Percentiles rank a stretch among this genome's conserved stretches.
Conservation (phyloP, 805 yeast species). For the Candida xyloterini region DNA sequence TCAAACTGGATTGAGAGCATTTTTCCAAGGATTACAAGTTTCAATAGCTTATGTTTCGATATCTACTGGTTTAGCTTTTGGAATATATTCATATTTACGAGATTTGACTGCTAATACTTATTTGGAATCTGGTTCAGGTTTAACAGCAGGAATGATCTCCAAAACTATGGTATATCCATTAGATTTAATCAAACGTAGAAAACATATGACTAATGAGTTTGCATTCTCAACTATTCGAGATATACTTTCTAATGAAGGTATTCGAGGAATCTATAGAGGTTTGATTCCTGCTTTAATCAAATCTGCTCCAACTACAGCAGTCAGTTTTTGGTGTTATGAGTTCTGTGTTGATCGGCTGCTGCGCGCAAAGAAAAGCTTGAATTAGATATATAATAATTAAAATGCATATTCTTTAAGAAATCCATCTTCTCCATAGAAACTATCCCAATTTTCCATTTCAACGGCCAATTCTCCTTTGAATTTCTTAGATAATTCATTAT, state of each 20-base stretch:
- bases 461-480: slow-evolving; percentile 73
- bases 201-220: slow-evolving; percentile 50
- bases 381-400: slow-evolving; percentile 2
- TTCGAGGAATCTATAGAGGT: slow-evolving; percentile 71
- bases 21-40: slow-evolving; percentile 48
- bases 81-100: slow-evolving; percentile 56
- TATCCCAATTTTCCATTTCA: slow-evolving; percentile 61
- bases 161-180: slow-evolving; percentile 80
- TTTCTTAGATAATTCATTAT: slow-evolving; percentile 60
- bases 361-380: slow-evolving; percentile 7
- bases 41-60: slow-evolving; percentile 63
- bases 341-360: slow-evolving; percentile 25
- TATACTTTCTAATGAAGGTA: slow-evolving; percentile 56
- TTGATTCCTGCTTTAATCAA: slow-evolving; percentile 66
- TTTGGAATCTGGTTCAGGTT: slow-evolving; percentile 60
- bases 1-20: slow-evolving; percentile 41
- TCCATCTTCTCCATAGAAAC: slow-evolving; percentile 35
- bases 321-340: slow-evolving; percentile 35
- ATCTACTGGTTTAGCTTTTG: slow-evolving; percentile 72
- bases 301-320: slow-evolving; percentile 69
- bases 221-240: slow-evolving; percentile 30
- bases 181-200: slow-evolving; percentile 75
- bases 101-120: slow-evolving; percentile 35
- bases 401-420: slow-evolving; percentile 21
- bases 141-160: slow-evolving; percentile 71